Evolutionary conservation across 2,329 filamentous ascomycete genomes (phyloP).

Genomic region (Fonsecaea nubica): DNA sequence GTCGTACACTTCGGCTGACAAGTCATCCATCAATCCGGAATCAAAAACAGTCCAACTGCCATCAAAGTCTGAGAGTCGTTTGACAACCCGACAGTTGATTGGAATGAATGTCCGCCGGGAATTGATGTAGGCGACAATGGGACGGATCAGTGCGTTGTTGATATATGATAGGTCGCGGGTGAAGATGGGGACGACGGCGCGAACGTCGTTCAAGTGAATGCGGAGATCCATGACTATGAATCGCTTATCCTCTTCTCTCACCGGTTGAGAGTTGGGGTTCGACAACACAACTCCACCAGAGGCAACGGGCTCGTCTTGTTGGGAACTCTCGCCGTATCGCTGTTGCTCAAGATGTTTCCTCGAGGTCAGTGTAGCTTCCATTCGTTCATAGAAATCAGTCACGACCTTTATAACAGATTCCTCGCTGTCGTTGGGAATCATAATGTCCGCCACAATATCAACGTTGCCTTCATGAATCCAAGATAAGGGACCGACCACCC

Average conservation of each 20-base stretch:
- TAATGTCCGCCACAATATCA: slow-evolving; percentile 93
- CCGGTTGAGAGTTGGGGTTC: slow-evolving; percentile 14
- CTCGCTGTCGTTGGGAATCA: slow-evolving; percentile 87
- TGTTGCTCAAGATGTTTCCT: slow-evolving; percentile 33
- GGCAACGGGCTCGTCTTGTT: slow-evolving; percentile 6
- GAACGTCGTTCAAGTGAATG: slow-evolving; percentile 94
- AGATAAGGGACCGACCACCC: slow-evolving; percentile 89
- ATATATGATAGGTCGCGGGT: slow-evolving; percentile 91
- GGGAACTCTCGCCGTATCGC: slow-evolving; percentile 12
- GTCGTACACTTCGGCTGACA: slow-evolving; percentile 88
- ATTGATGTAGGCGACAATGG: slow-evolving; percentile 98
- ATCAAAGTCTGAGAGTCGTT: slow-evolving; percentile 86
- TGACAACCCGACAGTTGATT: slow-evolving; percentile 92
- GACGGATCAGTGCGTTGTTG: slow-evolving; percentile 91
- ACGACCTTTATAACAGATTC: slow-evolving; percentile 92
- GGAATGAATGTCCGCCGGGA: slow-evolving; percentile 93
- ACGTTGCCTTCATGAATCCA: slow-evolving; percentile 99
- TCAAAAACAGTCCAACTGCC: slow-evolving; percentile 95
- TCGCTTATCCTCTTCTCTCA: slow-evolving; percentile 66
- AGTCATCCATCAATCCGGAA: slow-evolving; percentile 89
- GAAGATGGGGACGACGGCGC: slow-evolving; percentile 90
- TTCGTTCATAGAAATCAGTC: slow-evolving; percentile 94
- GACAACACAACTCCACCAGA: slow-evolving; percentile 32
- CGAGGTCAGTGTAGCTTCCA: slow-evolving; percentile 68
- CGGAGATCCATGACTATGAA: slow-evolving; percentile 93